Conservation (phyloP, 495 filamentous ascomycete species). For the Astrocystis sublimbata region DNA sequence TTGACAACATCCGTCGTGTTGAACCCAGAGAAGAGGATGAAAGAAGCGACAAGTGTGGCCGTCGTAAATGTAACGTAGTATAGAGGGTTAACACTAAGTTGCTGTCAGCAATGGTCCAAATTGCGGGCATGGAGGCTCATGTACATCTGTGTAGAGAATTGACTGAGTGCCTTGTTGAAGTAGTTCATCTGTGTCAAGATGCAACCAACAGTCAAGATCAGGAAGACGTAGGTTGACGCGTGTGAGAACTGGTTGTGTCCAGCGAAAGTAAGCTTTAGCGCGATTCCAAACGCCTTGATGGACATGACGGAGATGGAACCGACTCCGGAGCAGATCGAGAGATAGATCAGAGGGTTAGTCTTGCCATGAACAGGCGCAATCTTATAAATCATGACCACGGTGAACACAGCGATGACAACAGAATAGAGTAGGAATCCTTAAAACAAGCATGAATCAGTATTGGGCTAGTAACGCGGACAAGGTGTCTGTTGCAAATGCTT, state of each 20-base stretch:
- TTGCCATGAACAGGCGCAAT: constrained; percentile 85
- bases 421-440: constrained; percentile 88
- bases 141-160: constrained; percentile 96
- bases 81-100: constrained; percentile 84
- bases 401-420: constrained; percentile 72
- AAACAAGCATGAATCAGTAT: constrained; percentile 35
- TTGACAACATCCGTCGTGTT: constrained; percentile 93
- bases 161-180: constrained; percentile 97
- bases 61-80: constrained; percentile 99
- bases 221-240: constrained; percentile 94
- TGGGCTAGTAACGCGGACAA: background rate
- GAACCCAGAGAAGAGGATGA: constrained; percentile 97
- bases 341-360: constrained; percentile 91
- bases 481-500: background rate
- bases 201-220: constrained; percentile 87
- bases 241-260: constrained; percentile 94
- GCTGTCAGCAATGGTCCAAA: constrained; percentile 32
- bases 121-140: constrained; percentile 28
- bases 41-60: constrained; percentile 88
- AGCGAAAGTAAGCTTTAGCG: constrained; percentile 85
- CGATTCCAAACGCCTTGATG: constrained; percentile 96
- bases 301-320: constrained; percentile 98
- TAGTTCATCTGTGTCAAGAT: constrained; percentile 99
- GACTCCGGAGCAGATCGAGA: constrained; percentile 96
- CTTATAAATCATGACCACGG: constrained; percentile 92